phyloP scores from a whole-genome alignment of 495 filamentous ascomycete species.

The Polyplosphaeria fusca region DNA sequence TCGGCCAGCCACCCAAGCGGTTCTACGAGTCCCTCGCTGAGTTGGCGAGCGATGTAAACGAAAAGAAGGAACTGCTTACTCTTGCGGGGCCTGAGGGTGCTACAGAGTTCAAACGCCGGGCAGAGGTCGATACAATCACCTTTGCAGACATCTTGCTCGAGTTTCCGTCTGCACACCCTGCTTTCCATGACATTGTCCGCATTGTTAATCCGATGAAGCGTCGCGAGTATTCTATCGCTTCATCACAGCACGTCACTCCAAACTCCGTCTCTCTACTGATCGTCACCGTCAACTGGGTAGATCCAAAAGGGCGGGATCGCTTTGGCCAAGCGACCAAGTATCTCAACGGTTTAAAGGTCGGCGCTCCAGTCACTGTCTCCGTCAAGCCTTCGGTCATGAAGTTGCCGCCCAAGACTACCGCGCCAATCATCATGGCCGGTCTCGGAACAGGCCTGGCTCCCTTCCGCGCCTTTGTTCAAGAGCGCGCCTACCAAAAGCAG shows the following conservation, averaged over 20 bases:
- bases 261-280: constrained; percentile 89
- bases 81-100: constrained; percentile 80
- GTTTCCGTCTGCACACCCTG: constrained; percentile 82
- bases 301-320: constrained; percentile 80
- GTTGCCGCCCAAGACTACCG: constrained; percentile 75
- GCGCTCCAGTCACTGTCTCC: constrained; percentile 77
- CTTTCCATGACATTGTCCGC: constrained; percentile 84
- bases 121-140: constrained; percentile 89
- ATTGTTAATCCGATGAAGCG: constrained; percentile 91
- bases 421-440: constrained; percentile 97
- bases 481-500: constrained; percentile 93
- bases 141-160: constrained; percentile 88
- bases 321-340: constrained; percentile 91
- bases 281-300: constrained; percentile 94
- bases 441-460: constrained; percentile 97
- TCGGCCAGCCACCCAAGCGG: constrained; percentile 91
- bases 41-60: constrained; percentile 75
- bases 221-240: constrained; percentile 96
- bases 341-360: constrained; percentile 68
- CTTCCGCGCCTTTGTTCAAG: constrained; percentile 97
- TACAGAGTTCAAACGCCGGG: constrained; percentile 89
- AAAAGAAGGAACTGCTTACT: constrained; percentile 74
- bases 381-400: constrained; percentile 99
- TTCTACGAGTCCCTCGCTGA: constrained; percentile 93
- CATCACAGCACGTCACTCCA: constrained; percentile 87